Percentiles rank a stretch among this genome's conserved stretches.
Evolutionary conservation across 2,329 filamentous ascomycete genomes (phyloP).

Genomic region (Exophiala dermatitidis): DNA sequence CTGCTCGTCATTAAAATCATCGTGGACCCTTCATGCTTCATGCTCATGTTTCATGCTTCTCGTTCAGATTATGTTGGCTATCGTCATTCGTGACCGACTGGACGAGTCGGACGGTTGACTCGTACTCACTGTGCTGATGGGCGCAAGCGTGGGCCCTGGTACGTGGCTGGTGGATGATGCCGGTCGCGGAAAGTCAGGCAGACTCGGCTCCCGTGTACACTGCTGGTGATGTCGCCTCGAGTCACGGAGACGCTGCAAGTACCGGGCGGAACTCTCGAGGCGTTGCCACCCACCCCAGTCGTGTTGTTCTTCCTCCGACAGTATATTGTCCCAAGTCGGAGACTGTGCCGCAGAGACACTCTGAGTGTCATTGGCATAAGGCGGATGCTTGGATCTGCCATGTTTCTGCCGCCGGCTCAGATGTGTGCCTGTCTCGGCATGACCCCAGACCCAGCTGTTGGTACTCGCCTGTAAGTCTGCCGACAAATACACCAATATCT

Average conservation of each 20-base stretch:
- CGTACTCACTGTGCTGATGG: conserved; percentile 18
- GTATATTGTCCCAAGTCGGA: conserved; percentile 23
- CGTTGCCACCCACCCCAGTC: conserved; percentile 78
- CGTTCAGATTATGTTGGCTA: conserved; percentile 38
- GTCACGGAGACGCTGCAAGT: conserved; percentile 41
- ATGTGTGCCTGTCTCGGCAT: conserved; percentile 43
- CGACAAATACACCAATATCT: conserved; percentile 77
- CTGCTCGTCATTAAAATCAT: too few species aligned
- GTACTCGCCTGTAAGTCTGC: conserved; percentile 76
- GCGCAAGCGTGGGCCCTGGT: conserved; percentile 24
- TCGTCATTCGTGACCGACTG: conserved; percentile 39
- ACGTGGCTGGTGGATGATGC: conserved; percentile 23
- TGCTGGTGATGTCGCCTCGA: conserved; percentile 13
- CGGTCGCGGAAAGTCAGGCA: conserved; percentile 16
- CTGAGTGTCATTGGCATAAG: conserved; percentile 16
- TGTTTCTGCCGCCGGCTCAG: conserved; percentile 25
- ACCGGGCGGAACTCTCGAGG: conserved; percentile 57
- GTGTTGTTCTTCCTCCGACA: conserved; percentile 51
- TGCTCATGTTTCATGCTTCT: background rate
- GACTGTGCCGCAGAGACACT: conserved; percentile 18
- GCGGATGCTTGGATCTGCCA: conserved; percentile 17
- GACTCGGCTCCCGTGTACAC: conserved; percentile 5
- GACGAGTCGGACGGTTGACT: conserved; percentile 28
- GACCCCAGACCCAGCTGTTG: conserved; percentile 71
- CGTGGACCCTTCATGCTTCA: background rate